Evolutionary conservation across 139 green algal genomes (phyloP).

Genomic region (Choricystis sp.): DNA sequence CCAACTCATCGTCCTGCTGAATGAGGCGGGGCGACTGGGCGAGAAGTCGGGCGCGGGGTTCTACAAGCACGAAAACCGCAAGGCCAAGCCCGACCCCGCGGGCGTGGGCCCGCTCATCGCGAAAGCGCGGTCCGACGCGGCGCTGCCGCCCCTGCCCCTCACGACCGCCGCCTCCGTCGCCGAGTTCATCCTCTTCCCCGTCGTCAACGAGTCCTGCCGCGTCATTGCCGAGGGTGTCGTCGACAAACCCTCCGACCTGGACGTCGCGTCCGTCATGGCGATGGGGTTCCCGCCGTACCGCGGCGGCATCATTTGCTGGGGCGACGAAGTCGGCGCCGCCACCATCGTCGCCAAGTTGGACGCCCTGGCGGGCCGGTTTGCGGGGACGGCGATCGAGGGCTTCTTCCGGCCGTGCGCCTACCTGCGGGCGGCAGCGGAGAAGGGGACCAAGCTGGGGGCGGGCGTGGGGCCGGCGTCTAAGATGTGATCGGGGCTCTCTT

Average conservation of each 20-base stretch:
- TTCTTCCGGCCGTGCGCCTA: constrained; percentile 83
- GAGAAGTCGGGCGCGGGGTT: constrained; percentile 84
- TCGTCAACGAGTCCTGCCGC: constrained; percentile 75
- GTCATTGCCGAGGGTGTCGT: constrained; percentile 68
- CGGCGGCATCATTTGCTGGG: constrained; percentile 77
- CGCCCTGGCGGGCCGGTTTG: constrained; percentile 18
- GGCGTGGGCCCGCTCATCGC: constrained; percentile 45
- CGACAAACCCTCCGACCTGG: constrained; percentile 87
- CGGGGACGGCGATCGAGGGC: constrained; percentile 23
- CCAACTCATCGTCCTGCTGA: constrained; percentile 59
- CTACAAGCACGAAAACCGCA: constrained; percentile 74
- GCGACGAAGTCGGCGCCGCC: constrained; percentile 58
- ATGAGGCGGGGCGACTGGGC: constrained; percentile 68
- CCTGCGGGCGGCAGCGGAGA: constrained; percentile 30
- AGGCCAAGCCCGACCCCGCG: constrained; percentile 51
- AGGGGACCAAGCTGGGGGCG: constrained; percentile 31
- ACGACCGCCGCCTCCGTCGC: constrained; percentile 56
- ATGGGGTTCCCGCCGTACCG: constrained; percentile 93
- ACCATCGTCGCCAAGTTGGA: constrained; percentile 15
- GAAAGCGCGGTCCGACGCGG: constrained; percentile 18
- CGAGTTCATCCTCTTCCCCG: constrained; percentile 97
- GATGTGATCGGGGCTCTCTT: constrained; percentile 4
- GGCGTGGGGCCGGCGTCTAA: constrained; percentile 10
- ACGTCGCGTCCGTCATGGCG: constrained; percentile 86
- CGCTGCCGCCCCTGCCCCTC: constrained; percentile 14